Evolutionary conservation across 306 rosid genomes (phyloP).

Genomic region (Purshia tridentata): DNA sequence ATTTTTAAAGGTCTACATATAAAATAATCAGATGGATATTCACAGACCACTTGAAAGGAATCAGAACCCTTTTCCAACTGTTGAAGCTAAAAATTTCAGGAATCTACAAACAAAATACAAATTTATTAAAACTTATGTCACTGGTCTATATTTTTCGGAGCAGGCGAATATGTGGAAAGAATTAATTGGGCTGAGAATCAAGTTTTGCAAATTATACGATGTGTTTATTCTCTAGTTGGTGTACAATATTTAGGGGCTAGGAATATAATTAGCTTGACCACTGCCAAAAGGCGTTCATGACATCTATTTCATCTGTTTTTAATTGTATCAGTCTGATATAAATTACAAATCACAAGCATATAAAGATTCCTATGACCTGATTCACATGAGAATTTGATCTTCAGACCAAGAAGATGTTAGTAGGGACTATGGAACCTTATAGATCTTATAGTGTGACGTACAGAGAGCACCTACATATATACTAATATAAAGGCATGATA

Average conservation of each 20-base stretch:
- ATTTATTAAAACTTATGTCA: neutral
- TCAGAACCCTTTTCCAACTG: slow-evolving; percentile 15
- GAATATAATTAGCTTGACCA: slow-evolving; percentile 7
- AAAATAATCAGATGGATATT: slow-evolving; percentile 6
- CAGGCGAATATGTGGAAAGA: slow-evolving; percentile 22
- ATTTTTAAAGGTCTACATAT: too few species aligned
- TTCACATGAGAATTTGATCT: too few species aligned
- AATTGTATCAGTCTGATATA: too few species aligned
- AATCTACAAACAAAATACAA: slow-evolving; percentile 20
- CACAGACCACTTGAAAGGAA: slow-evolving; percentile 20
- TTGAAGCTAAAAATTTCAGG: slow-evolving; percentile 2
- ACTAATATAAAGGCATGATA: too few species aligned
- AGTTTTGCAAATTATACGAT: too few species aligned
- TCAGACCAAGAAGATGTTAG: too few species aligned
- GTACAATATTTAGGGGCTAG: neutral
- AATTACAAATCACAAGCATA: too few species aligned
- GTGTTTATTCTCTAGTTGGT: too few species aligned
- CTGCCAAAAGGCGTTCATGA: neutral
- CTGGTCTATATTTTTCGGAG: slow-evolving; percentile 2
- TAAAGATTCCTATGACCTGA: too few species aligned
- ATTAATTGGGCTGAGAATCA: slow-evolving; percentile 16
- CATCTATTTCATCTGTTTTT: neutral
- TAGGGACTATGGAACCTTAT: too few species aligned
- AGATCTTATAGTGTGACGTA: too few species aligned
- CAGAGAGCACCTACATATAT: too few species aligned